phyloP scores from a whole-genome alignment of 2,329 filamentous ascomycete species.

The Calonectria ilicicola region DNA sequence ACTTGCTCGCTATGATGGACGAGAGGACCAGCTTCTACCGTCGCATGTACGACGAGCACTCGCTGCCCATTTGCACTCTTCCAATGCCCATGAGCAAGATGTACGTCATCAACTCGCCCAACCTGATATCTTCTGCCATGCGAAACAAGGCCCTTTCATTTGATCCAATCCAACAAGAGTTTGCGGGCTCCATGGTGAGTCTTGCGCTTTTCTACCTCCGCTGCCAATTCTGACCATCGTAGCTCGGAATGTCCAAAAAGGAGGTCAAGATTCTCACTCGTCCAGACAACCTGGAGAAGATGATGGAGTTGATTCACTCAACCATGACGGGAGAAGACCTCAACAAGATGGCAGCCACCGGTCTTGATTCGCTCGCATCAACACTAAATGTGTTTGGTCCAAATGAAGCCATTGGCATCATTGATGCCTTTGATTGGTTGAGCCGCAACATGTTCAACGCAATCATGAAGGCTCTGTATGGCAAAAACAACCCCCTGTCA shows the following conservation, averaged over 20 bases:
- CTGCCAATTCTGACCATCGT: not conserved
- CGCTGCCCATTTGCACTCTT: conserved; percentile 55
- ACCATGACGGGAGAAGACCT: conserved; percentile 25
- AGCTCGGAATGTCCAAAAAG: conserved; percentile 26
- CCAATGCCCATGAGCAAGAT: conserved; percentile 55
- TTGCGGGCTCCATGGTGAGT: conserved; percentile 27
- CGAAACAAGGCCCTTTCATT: conserved; percentile 57
- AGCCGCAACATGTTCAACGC: conserved; percentile 52
- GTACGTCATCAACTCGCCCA: conserved; percentile 57
- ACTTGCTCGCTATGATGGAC: conserved; percentile 28
- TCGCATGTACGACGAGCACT: conserved; percentile 34
- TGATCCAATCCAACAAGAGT: conserved; percentile 52
- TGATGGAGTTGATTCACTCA: conserved; percentile 25
- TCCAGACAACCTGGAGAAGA: not conserved
- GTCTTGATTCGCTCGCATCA: conserved; percentile 2
- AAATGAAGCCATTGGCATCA: conserved; percentile 19
- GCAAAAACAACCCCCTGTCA: conserved; percentile 54
- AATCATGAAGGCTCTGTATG: conserved; percentile 54
- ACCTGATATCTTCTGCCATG: conserved; percentile 52
- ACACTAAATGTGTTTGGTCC: conserved; percentile 13
- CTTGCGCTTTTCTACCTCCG: no score
- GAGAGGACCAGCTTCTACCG: conserved; percentile 28
- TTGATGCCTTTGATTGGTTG: conserved; percentile 54
- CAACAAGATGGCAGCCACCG: conserved; percentile 19
- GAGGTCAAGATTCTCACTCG: not conserved